phyloP scores from a whole-genome alignment of 441 rosid species.

The Dalechampia spathulata region DNA sequence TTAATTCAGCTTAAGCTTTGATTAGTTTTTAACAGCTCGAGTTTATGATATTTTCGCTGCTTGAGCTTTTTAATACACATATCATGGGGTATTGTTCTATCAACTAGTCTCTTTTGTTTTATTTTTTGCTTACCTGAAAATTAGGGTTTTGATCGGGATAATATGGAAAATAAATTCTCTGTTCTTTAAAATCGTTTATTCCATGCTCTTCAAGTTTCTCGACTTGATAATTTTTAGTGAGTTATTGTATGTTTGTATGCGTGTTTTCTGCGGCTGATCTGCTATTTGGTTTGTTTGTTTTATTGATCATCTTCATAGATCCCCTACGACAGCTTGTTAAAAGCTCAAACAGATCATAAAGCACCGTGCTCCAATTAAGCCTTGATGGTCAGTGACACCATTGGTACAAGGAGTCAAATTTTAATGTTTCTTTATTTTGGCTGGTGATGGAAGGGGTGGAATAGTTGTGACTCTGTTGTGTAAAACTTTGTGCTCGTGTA shows the following conservation, averaged over 20 bases:
- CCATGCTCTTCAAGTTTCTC: neutral
- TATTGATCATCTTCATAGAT: conserved; percentile 30
- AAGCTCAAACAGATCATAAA: conserved; percentile 30
- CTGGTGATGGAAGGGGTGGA: conserved; percentile 21
- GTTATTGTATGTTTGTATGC: conserved; percentile 3
- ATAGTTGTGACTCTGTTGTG: too few relatives aligned
- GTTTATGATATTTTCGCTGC: conserved; percentile 1
- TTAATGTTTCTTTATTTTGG: conserved; percentile 22
- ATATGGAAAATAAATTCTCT: neutral
- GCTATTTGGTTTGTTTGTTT: conserved; percentile 17
- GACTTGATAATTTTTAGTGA: conserved; percentile 5
- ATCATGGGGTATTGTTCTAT: conserved; percentile 7
- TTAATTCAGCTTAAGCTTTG: conserved; percentile 16
- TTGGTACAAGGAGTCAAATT: conserved; percentile 19
- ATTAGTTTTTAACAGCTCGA: conserved; percentile 8
- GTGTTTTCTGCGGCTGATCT: conserved; percentile 16
- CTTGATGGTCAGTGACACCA: conserved; percentile 19
- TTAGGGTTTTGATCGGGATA: conserved; percentile 25
- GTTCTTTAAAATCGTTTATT: too few relatives aligned
- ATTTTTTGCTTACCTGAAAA: conserved; percentile 4
- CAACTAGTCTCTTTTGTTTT: neutral
- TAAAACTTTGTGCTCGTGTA: conserved; percentile 12
- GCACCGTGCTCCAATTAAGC: conserved; percentile 20
- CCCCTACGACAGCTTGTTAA: conserved; percentile 30
- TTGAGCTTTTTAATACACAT: conserved; percentile 4